Conservation (phyloP, 2,329 filamentous ascomycete species). For the Dothideomycetes sp. region DNA sequence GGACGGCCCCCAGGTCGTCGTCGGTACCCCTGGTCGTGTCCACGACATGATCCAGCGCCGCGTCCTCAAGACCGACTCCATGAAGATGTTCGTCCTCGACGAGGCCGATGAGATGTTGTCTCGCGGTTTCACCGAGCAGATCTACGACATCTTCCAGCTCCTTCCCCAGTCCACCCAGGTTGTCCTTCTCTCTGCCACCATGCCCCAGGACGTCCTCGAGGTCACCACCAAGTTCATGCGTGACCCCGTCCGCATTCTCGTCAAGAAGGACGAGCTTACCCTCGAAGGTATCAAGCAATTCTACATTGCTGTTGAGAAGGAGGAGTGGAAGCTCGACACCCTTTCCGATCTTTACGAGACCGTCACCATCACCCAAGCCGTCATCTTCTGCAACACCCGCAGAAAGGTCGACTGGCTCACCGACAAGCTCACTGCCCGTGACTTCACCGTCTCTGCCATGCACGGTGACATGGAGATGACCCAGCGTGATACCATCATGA, state of each 20-base stretch:
- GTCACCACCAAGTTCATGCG: slow-evolving; percentile 99
- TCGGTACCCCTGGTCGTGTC: slow-evolving; percentile 96
- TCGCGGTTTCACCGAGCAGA: slow-evolving; percentile 99
- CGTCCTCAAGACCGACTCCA: slow-evolving; percentile 89
- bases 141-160: slow-evolving; percentile 99
- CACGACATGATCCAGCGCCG: slow-evolving; percentile 99
- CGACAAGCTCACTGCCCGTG: slow-evolving; percentile 95
- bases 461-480: slow-evolving; percentile 98
- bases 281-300: slow-evolving; percentile 99
- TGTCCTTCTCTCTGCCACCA: slow-evolving; percentile 93
- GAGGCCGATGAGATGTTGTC: slow-evolving; percentile 99
- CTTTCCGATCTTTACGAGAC: slow-evolving; percentile 99
- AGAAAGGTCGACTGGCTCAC: slow-evolving; percentile 99
- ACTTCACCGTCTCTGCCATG: slow-evolving; percentile 99
- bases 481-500: slow-evolving; percentile 99
- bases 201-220: slow-evolving; percentile 98
- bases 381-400: slow-evolving; percentile 99
- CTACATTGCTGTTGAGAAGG: slow-evolving; percentile 99
- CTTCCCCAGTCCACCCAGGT: slow-evolving; percentile 97
- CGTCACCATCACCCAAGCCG: slow-evolving; percentile 96
- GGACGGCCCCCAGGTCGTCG: slow-evolving; percentile 93
- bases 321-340: slow-evolving; percentile 99
- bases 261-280: slow-evolving; percentile 99
- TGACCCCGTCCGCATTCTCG: slow-evolving; percentile 94
- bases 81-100: slow-evolving; percentile 99